phyloP scores from a whole-genome alignment of 257 asterid genomes.

The Solanum sitiens region DNA sequence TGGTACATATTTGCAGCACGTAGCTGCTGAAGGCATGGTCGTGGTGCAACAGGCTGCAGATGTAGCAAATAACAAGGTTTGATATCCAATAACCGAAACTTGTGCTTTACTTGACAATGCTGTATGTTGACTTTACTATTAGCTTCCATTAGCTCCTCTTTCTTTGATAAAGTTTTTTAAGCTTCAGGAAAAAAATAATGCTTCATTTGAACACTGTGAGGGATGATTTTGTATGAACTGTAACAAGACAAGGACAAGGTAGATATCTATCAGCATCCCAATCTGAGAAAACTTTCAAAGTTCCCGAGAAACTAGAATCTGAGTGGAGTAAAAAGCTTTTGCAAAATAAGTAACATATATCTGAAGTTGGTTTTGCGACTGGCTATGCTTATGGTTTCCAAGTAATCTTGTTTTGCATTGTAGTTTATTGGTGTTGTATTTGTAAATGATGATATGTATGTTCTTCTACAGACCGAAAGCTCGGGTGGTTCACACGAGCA shows the following conservation, averaged over 20 bases:
- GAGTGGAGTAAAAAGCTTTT: background rate
- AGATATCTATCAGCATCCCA: background rate
- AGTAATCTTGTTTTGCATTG: background rate
- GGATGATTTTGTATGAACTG: background rate
- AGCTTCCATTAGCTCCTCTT: background rate
- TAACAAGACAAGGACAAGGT: background rate
- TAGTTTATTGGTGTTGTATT: background rate
- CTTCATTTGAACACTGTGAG: too few relatives aligned
- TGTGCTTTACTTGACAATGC: background rate
- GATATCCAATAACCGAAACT: background rate
- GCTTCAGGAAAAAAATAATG: background rate
- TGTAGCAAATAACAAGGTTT: constrained; percentile 29
- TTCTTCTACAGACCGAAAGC: constrained; percentile 24
- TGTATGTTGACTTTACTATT: background rate
- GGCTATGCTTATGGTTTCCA: background rate
- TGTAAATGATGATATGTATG: background rate
- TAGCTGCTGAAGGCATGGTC: constrained; percentile 35
- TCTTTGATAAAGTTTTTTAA: background rate
- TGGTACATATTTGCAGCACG: constrained; percentile 22
- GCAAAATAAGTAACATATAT: background rate
- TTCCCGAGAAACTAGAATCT: background rate
- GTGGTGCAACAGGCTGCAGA: constrained; percentile 49
- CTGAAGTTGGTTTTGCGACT: background rate
- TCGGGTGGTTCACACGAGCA: constrained; percentile 26
- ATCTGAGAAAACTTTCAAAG: background rate